These are phyloP conservation scores for Echium plantagineum DNA, from an alignment of 257 asterid genomes.

Conservation along the genomic window DNA sequence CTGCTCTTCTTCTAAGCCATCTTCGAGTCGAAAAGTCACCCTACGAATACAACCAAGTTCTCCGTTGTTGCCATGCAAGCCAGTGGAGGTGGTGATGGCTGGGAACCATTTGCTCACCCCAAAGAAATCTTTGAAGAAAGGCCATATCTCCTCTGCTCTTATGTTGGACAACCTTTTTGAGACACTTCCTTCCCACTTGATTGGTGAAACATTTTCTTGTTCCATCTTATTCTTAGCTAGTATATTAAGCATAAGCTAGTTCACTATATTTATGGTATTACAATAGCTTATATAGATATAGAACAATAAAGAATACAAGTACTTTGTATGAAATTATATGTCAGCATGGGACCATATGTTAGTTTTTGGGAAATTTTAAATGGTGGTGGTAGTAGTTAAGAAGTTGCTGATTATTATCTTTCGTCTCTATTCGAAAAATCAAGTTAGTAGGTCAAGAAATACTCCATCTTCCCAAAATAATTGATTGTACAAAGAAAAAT, in stretches of 20 bases:
- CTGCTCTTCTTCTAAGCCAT: background rate
- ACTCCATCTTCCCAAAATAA: no score
- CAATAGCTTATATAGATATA: no score
- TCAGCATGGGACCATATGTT: no score
- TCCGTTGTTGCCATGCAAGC: background rate
- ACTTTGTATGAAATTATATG: no score
- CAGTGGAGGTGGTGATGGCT: background rate
- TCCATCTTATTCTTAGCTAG: no score
- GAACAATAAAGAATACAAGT: no score
- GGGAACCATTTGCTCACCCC: conserved; percentile 1
- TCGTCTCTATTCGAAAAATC: no score
- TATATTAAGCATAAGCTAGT: no score
- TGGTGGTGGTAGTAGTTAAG: background rate
- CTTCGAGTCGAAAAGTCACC: background rate
- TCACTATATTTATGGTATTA: no score
- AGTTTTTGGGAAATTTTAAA: background rate
- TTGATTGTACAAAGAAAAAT: no score
- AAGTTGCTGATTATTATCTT: background rate
- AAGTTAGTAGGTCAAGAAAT: no score
- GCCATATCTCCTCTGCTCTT: conserved; percentile 1
- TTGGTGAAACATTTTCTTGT: background rate
- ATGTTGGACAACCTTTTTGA: background rate
- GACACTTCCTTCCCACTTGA: background rate
- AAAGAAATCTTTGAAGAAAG: conserved; percentile 4
- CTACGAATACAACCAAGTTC: background rate